phyloP scores from a whole-genome alignment of 2,329 filamentous ascomycete genomes.

The Microcyclosporella mali region DNA sequence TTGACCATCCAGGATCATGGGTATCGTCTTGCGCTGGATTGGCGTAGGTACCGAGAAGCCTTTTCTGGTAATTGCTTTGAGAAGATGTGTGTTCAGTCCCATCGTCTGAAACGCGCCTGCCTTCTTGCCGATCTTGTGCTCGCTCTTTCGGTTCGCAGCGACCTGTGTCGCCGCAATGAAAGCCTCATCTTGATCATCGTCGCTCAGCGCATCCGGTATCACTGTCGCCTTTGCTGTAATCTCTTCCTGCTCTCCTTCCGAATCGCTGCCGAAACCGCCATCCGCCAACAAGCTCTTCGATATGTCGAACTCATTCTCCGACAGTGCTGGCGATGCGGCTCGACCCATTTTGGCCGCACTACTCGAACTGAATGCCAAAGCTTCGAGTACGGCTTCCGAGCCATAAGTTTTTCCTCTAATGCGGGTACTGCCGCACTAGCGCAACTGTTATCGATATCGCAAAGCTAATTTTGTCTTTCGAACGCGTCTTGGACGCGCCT shows the following conservation, averaged over 20 bases:
- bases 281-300: constrained; percentile 56
- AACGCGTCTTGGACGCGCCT: background rate
- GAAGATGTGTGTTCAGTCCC: constrained; percentile 73
- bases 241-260: constrained; percentile 23
- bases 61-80: constrained; percentile 88
- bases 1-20: constrained; percentile 77
- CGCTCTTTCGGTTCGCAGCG: constrained; percentile 77
- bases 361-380: background rate
- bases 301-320: constrained; percentile 90
- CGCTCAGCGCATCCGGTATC: constrained; percentile 4
- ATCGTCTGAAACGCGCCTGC: constrained; percentile 95
- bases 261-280: constrained; percentile 51
- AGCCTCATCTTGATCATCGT: constrained; percentile 47
- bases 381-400: background rate
- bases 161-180: constrained; percentile 88
- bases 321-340: constrained; percentile 71
- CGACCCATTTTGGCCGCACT: constrained; percentile 30
- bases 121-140: constrained; percentile 84
- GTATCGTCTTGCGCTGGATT: constrained; percentile 95
- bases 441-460: constrained; percentile 1
- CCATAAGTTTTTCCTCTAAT: background rate
- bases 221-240: constrained; percentile 5
- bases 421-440: background rate
- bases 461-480: background rate
- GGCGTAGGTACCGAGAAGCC: constrained; percentile 95